Conservation (phyloP, 257 asterid genomes). For the Schizonepeta tenuifolia region DNA sequence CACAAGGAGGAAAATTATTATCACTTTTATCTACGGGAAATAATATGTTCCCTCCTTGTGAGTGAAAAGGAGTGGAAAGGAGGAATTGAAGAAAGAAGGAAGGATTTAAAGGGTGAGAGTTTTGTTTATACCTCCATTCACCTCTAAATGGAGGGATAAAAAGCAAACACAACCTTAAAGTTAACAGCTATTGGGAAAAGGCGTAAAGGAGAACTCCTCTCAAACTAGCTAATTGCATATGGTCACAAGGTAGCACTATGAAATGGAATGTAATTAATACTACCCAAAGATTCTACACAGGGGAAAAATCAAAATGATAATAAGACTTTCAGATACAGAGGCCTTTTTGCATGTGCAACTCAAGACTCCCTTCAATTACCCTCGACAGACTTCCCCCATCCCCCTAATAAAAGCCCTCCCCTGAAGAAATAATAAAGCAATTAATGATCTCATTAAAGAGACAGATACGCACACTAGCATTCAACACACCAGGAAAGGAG, state of each 20-base stretch:
- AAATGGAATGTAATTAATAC: not conserved
- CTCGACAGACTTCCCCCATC: not conserved
- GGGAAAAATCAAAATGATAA: constrained; percentile 5
- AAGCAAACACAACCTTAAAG: no score
- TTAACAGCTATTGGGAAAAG: not conserved
- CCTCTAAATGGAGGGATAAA: no score
- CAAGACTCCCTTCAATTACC: constrained; percentile 4
- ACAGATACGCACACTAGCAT: constrained; percentile 1
- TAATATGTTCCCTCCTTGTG: no score
- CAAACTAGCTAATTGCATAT: constrained; percentile 10
- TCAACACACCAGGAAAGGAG: not conserved
- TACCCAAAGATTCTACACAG: not conserved
- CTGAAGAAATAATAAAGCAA: not conserved
- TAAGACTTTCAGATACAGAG: not conserved
- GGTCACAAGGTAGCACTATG: not conserved
- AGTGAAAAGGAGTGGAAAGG: no score
- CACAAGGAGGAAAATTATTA: no score
- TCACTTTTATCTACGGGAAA: no score
- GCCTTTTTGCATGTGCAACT: constrained; percentile 12
- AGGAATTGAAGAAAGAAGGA: no score
- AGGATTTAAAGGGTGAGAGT: no score
- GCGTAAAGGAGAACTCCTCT: constrained; percentile 8
- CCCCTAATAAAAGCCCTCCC: not conserved
- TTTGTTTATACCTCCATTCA: no score
- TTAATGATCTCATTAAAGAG: not conserved